These are phyloP conservation scores for Musa acuminata DNA, from an alignment of 176 grass and related monocot species.

Conservation along the genomic window DNA sequence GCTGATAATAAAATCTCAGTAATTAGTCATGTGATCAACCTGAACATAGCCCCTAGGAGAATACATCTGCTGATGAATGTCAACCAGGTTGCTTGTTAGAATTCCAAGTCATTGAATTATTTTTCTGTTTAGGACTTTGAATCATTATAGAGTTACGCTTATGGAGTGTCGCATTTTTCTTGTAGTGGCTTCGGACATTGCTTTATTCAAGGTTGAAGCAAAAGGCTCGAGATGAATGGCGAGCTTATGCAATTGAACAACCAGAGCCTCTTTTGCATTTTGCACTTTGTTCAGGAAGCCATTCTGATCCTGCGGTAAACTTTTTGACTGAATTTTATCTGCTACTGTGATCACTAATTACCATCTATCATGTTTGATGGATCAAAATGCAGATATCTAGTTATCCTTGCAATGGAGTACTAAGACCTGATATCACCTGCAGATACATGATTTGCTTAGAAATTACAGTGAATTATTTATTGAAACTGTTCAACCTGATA, in stretches of 20 bases:
- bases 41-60: too few species aligned
- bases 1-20: too few species aligned
- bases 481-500: too few species aligned
- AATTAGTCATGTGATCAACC: too few species aligned
- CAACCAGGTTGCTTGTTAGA: too few species aligned
- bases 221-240: slow-evolving; percentile 62
- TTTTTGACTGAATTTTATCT: neutral
- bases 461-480: too few species aligned
- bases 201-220: slow-evolving; percentile 90
- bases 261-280: slow-evolving; percentile 84
- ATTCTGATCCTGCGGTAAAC: slow-evolving; percentile 98
- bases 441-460: too few species aligned
- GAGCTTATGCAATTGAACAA: slow-evolving; percentile 75
- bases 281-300: slow-evolving; percentile 96
- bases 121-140: neutral
- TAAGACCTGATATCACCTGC: too few species aligned
- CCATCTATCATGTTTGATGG: too few species aligned
- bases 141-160: neutral
- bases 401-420: too few species aligned
- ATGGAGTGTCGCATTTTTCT: slow-evolving; percentile 24
- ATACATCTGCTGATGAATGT: too few species aligned
- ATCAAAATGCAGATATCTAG: too few species aligned
- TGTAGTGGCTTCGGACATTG: slow-evolving; percentile 85
- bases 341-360: neutral
- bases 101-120: neutral